Evolutionary conservation across 1,284 basidiomycete genomes (phyloP).

Genomic region (Naganishia sp.): DNA sequence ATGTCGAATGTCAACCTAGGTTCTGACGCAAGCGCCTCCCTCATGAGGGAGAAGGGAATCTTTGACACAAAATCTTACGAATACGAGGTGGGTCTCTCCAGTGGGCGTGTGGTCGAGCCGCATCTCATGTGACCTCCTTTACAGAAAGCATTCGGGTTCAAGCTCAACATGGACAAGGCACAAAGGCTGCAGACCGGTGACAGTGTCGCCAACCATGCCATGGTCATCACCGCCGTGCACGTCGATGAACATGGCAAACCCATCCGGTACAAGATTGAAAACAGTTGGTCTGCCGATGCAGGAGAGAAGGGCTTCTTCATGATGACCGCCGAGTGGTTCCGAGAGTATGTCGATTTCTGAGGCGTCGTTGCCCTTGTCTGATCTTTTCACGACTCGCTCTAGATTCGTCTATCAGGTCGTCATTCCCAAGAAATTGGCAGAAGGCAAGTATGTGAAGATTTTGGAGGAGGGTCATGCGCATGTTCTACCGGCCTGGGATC

Average conservation of each 20-base stretch:
- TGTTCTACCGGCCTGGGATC: slow-evolving; percentile 82
- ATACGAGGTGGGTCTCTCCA: slow-evolving; percentile 62
- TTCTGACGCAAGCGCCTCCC: slow-evolving; percentile 70
- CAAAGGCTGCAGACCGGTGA: slow-evolving; percentile 62
- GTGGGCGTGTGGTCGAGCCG: slow-evolving; percentile 2
- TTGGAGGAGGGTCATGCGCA: slow-evolving; percentile 66
- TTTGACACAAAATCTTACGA: slow-evolving; percentile 85
- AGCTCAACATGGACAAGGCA: slow-evolving; percentile 70
- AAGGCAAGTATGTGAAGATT: slow-evolving; percentile 76
- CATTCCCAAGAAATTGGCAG: slow-evolving; percentile 73
- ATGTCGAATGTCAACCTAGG: slow-evolving; percentile 13
- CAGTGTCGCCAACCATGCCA: slow-evolving; percentile 47
- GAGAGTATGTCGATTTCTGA: slow-evolving; percentile 64
- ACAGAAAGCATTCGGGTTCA: slow-evolving; percentile 63
- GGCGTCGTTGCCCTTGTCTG: slow-evolving; percentile 12
- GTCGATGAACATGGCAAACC: slow-evolving; percentile 73
- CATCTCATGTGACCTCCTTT: slow-evolving; percentile 25
- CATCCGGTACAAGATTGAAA: slow-evolving; percentile 89
- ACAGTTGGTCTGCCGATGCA: slow-evolving; percentile 81
- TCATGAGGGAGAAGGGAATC: slow-evolving; percentile 68
- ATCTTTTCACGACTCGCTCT: background rate
- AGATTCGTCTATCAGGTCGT: slow-evolving; percentile 87
- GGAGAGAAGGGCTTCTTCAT: slow-evolving; percentile 89
- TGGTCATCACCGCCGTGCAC: slow-evolving; percentile 92
- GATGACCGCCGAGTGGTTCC: slow-evolving; percentile 90